phyloP scores from a whole-genome alignment of 306 rosid species.

The Calophaca sinica region DNA sequence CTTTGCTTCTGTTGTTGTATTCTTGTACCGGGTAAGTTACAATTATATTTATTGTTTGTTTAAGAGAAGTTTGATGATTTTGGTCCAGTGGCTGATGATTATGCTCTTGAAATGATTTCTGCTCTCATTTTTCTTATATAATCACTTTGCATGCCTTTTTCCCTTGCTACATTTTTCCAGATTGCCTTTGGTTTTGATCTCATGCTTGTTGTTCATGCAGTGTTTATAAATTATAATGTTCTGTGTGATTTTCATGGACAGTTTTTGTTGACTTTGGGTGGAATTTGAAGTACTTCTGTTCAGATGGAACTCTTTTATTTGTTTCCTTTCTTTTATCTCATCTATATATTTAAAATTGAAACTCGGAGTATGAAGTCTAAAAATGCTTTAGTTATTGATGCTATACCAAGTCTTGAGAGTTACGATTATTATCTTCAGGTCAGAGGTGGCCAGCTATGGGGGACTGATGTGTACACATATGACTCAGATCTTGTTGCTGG shows the following conservation, averaged over 20 bases:
- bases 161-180: background rate
- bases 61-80: conserved; percentile 31
- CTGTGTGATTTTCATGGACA: conserved; percentile 7
- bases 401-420: conserved; percentile 32
- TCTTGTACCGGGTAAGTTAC: background rate
- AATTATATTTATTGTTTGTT: conserved; percentile 29
- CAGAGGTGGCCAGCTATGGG: conserved; percentile 97
- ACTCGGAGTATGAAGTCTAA: conserved; percentile 5
- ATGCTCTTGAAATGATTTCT: conserved; percentile 30
- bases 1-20: conserved; percentile 29
- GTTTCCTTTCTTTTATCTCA: conserved; percentile 17
- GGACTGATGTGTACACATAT: conserved; percentile 92
- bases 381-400: conserved; percentile 14
- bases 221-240: conserved; percentile 5
- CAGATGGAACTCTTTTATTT: conserved; percentile 39
- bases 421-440: conserved; percentile 65
- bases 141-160: no score
- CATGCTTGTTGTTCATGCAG: conserved; percentile 27
- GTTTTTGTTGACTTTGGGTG: conserved; percentile 17
- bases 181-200: conserved; percentile 7
- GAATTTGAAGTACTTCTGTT: background rate
- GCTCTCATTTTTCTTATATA: background rate
- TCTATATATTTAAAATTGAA: conserved; percentile 20
- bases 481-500: conserved; percentile 99
- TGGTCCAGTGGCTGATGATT: conserved; percentile 20